Percentiles rank a stretch among this genome's conserved stretches.
phyloP scores from a whole-genome alignment of 495 filamentous ascomycete species.

The Durotheca rogersii region DNA sequence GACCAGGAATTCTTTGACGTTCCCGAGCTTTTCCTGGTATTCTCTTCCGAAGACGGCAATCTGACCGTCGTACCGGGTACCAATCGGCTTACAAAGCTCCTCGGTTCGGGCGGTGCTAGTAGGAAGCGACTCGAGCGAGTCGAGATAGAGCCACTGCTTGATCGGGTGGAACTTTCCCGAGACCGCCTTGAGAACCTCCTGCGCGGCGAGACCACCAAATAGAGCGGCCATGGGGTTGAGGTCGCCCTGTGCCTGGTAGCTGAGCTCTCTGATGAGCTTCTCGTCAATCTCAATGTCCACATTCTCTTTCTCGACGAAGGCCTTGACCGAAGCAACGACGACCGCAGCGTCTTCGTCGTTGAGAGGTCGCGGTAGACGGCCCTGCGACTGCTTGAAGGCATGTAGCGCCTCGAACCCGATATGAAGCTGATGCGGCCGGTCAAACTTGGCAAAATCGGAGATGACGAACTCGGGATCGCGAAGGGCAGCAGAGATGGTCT shows the following conservation, averaged over 20 bases:
- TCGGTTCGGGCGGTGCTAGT: slow-evolving; percentile 70
- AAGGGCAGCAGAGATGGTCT: slow-evolving; percentile 69
- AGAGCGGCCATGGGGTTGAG: slow-evolving; percentile 90
- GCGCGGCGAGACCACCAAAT: slow-evolving; percentile 91
- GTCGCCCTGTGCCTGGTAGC: slow-evolving; percentile 93
- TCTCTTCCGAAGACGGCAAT: slow-evolving; percentile 94
- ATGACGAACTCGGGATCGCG: slow-evolving; percentile 85
- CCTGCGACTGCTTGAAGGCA: slow-evolving; percentile 70
- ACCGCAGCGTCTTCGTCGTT: slow-evolving; percentile 81
- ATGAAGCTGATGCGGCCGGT: slow-evolving; percentile 88
- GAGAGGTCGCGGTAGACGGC: slow-evolving; percentile 76
- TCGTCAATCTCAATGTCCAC: slow-evolving; percentile 78
- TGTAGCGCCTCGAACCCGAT: slow-evolving; percentile 91
- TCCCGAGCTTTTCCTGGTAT: slow-evolving; percentile 89
- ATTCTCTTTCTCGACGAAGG: slow-evolving; percentile 69
- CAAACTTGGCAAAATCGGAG: slow-evolving; percentile 97
- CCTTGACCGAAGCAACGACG: slow-evolving; percentile 68
- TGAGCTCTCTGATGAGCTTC: slow-evolving; percentile 89
- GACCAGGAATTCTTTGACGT: slow-evolving; percentile 88
- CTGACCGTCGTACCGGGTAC: slow-evolving; percentile 90
- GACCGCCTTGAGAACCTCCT: slow-evolving; percentile 95
- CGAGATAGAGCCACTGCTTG: slow-evolving; percentile 93
- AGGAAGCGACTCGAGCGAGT: slow-evolving; percentile 93
- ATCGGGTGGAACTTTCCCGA: slow-evolving; percentile 97
- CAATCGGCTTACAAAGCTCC: slow-evolving; percentile 79